Percentiles rank a stretch among this genome's conserved stretches.
Conservation (phyloP, 73 alveolate species). For the Loxodes magnus region DNA sequence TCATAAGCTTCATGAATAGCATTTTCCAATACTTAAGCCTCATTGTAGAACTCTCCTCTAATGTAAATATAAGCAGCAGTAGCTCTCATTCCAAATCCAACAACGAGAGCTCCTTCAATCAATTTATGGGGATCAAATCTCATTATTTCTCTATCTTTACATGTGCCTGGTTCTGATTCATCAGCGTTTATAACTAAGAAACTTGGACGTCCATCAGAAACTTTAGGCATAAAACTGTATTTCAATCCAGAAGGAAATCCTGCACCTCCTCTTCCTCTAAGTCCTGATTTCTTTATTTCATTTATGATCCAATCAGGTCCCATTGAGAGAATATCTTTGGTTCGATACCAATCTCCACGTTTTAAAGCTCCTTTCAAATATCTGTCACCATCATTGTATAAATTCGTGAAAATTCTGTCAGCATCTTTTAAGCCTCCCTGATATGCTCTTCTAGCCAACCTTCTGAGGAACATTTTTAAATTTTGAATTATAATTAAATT, state of each 20-base stretch:
- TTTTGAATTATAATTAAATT: no score
- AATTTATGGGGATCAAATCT: slow-evolving; percentile 53
- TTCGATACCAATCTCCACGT: slow-evolving; percentile 81
- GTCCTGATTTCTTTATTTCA: slow-evolving; percentile 72
- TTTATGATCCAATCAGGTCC: slow-evolving; percentile 84
- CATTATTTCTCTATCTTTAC: slow-evolving; percentile 59
- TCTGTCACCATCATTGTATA: slow-evolving; percentile 37
- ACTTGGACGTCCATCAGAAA: slow-evolving; percentile 72
- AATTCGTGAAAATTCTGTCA: slow-evolving; percentile 51
- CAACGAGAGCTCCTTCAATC: slow-evolving; percentile 54
- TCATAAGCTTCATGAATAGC: slow-evolving; percentile 61
- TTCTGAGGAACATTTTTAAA: no score
- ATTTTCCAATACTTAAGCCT: slow-evolving; percentile 35
- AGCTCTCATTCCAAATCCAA: slow-evolving; percentile 58
- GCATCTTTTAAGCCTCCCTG: slow-evolving; percentile 44
- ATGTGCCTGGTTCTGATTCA: slow-evolving; percentile 72
- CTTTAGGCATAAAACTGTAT: slow-evolving; percentile 82
- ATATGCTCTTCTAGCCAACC: no score
- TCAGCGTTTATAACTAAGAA: slow-evolving; percentile 56
- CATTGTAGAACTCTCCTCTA: slow-evolving; percentile 65
- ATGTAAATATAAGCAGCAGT: slow-evolving; percentile 57
- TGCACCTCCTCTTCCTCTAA: slow-evolving; percentile 88
- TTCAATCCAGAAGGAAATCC: slow-evolving; percentile 83
- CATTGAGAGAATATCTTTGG: slow-evolving; percentile 65
- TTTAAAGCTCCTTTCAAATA: slow-evolving; percentile 37